phyloP scores from a whole-genome alignment of 495 filamentous ascomycete genomes.

The Annulohypoxylon bovei region DNA sequence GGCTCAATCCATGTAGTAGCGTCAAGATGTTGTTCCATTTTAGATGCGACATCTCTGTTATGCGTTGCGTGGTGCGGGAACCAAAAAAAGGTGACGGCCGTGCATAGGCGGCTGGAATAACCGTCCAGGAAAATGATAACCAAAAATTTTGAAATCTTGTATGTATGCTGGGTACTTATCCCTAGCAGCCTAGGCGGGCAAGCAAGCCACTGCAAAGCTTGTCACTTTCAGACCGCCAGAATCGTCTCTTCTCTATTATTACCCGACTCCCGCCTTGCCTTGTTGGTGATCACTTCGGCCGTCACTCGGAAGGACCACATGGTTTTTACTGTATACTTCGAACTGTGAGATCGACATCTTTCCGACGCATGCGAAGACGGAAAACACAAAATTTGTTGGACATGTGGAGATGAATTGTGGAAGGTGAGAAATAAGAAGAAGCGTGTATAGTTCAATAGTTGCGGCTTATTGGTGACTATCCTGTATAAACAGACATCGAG shows the following conservation, averaged over 20 bases:
- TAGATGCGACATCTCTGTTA: slow-evolving; percentile 16
- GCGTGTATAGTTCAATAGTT: background rate
- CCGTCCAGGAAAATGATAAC: background rate
- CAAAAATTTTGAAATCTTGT: slow-evolving; percentile 11
- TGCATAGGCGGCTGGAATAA: slow-evolving; percentile 26
- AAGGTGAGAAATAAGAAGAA: slow-evolving; percentile 5
- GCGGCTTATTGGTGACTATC: background rate
- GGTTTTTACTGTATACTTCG: slow-evolving; percentile 3
- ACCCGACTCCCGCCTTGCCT: slow-evolving; percentile 9
- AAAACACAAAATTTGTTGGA: slow-evolving; percentile 6
- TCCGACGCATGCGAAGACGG: slow-evolving; percentile 1
- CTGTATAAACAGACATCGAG: background rate
- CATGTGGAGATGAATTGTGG: slow-evolving; percentile 20
- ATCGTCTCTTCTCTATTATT: slow-evolving; percentile 1
- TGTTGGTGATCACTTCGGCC: slow-evolving; percentile 34
- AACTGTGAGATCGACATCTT: slow-evolving; percentile 31
- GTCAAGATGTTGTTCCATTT: slow-evolving; percentile 39
- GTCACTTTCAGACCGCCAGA: slow-evolving; percentile 33
- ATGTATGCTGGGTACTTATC: background rate
- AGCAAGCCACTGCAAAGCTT: slow-evolving; percentile 9
- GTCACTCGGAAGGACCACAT: slow-evolving; percentile 28
- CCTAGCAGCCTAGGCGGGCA: background rate
- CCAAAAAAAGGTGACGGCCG: slow-evolving; percentile 24
- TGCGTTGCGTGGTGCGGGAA: slow-evolving; percentile 24
- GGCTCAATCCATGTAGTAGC: slow-evolving; percentile 20